Evolutionary conservation across 331 rosid species (phyloP), one percentile per base, ranked within the genome.

Genomic region (Malus hybrid): DNA sequence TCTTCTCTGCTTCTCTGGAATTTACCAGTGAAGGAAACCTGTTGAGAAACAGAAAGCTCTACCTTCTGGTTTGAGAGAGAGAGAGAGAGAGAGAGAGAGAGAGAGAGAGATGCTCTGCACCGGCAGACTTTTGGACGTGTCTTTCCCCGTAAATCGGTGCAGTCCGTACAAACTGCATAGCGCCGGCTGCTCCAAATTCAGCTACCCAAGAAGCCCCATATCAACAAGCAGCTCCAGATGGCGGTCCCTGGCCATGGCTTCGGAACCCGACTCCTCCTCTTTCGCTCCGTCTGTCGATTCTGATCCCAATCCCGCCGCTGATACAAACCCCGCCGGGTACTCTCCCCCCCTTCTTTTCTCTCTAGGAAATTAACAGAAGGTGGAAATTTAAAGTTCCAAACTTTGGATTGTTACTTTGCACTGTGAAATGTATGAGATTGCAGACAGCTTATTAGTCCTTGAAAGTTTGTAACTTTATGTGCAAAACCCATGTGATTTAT

Each of bases 241-340:
- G 63, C 64, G 71, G 73, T 81, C 77, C 10, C 82, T 83, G 91
- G 89, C 87, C 86, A 44, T 77, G 88, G 89, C 93, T 12, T 83
- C 87, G 16, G 96, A 91, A 0, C 71, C 93, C 1, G 88, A 83
- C 5, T 55, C 87, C 6, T 88, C 97, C 61, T 85, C 97, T 74
- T 91, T 86, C 62, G 81, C 90, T 22, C 69, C 93, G 1, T 86
- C 97, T 31, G 7, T 86, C 6, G 93, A 91, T 15, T 80, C 96
- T 67, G 90, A 88, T 48, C 36, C 89, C 7, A 50, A 50, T 6
- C n/a, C 56, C n/a, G 8, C 56, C 6, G 15, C 86, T 6, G 93
- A 93, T 42, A 86, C 77, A 75, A 83, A 79, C 68, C 69, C 94
- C 18, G 31, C 90, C 15, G 93, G 96, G 94, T 91, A 77, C 14